These are phyloP conservation scores for Clavaria fumosa DNA, from an alignment of 768 basidiomycete genomes.

Conservation along the genomic window DNA sequence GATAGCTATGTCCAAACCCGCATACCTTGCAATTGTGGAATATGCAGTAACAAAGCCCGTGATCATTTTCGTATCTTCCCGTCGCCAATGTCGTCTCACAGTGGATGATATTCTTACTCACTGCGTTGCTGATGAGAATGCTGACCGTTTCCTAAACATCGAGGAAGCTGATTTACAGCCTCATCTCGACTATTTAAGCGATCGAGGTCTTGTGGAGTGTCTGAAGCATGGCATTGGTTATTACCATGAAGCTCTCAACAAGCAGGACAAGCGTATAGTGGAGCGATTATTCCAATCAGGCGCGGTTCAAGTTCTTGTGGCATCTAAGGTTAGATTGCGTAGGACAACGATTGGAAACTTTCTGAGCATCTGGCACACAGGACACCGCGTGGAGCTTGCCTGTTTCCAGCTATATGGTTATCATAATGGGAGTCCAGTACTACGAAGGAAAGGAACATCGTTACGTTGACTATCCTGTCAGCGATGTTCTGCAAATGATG, in stretches of 20 bases:
- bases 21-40: conserved; percentile 84
- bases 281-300: conserved; percentile 87
- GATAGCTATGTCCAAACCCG: conserved; percentile 98
- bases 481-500: conserved; percentile 99
- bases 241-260: conserved; percentile 86
- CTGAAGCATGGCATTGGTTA: conserved; percentile 86
- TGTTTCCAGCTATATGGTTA: conserved; percentile 89
- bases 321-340: conserved; percentile 53
- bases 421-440: conserved; percentile 98
- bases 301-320: conserved; percentile 87
- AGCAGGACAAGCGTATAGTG: conserved; percentile 89
- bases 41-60: conserved; percentile 76
- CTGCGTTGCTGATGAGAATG: conserved; percentile 74
- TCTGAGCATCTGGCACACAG: conserved; percentile 22
- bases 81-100: conserved; percentile 87
- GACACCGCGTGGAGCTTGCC: conserved; percentile 96
- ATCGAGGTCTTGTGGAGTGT: conserved; percentile 60
- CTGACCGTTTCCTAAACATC: conserved; percentile 80
- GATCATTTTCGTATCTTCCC: conserved; percentile 83
- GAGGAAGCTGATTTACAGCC: conserved; percentile 69
- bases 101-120: conserved; percentile 85
- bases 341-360: not conserved
- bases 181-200: conserved; percentile 74
- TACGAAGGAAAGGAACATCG: conserved; percentile 98
- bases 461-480: conserved; percentile 95